Evolutionary conservation across 176 grass and related monocot species (phyloP).

Genomic region (Stipa capillata): DNA sequence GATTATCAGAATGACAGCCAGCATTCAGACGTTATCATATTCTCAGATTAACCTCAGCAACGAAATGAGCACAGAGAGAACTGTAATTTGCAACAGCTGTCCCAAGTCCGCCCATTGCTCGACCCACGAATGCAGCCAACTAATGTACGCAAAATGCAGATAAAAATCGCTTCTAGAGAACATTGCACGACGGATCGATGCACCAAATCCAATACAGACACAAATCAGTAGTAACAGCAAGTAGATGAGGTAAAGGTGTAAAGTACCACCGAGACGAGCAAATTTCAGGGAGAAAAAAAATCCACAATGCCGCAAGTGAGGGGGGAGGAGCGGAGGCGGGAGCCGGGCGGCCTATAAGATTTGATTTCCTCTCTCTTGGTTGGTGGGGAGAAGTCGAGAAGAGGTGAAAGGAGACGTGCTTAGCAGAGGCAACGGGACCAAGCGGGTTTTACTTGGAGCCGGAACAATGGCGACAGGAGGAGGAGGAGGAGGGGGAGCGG

Average conservation of each 20-base stretch:
- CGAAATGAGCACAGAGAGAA: neutral
- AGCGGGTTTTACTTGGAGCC: neutral
- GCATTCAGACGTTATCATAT: neutral
- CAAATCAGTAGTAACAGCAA: neutral
- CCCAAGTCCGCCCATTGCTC: neutral
- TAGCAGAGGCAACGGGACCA: neutral
- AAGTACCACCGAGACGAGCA: neutral
- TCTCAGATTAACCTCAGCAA: neutral
- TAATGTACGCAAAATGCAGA: neutral
- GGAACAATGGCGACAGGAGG: neutral
- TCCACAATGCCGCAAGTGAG: neutral
- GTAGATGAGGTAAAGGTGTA: neutral
- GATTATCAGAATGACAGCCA: too few species aligned
- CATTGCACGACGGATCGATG: too few species aligned
- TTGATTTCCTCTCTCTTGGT: neutral
- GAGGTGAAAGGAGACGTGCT: constrained; percentile 11
- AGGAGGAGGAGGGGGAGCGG: neutral
- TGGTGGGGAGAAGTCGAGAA: neutral
- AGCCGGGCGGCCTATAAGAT: neutral
- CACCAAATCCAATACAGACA: neutral
- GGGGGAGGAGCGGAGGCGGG: neutral
- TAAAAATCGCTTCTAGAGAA: neutral
- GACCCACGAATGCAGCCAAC: neutral
- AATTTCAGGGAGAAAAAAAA: neutral
- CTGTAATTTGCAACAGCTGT: too few species aligned